Conservation (phyloP, 345 rosid species). For the Euphorbia tirucalli region DNA sequence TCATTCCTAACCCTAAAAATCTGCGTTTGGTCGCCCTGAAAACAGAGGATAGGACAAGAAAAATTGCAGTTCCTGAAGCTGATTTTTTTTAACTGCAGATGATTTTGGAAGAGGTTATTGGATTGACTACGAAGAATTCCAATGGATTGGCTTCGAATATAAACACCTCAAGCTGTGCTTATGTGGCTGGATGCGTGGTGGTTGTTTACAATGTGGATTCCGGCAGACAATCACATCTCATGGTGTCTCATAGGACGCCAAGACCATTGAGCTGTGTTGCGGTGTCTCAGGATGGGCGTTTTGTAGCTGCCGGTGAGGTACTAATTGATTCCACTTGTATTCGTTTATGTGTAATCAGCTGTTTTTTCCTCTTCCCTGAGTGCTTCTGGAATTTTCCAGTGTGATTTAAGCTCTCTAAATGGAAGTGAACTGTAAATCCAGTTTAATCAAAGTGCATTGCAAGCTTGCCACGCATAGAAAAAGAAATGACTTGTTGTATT, state of each 20-base stretch:
- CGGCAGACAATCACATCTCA: constrained; percentile 56
- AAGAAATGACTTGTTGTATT: background rate
- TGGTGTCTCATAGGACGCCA: constrained; percentile 59
- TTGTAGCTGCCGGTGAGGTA: constrained; percentile 80
- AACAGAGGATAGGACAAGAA: background rate
- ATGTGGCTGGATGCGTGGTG: constrained; percentile 77
- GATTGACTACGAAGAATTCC: constrained; percentile 58
- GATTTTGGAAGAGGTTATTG: constrained; percentile 58
- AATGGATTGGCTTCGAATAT: constrained; percentile 62
- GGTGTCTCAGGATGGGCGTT: constrained; percentile 56
- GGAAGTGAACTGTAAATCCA: background rate
- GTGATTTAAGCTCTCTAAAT: background rate
- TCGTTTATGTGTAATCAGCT: background rate
- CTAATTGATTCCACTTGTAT: background rate
- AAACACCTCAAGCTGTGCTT: constrained; percentile 44
- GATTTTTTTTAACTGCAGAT: constrained; percentile 38
- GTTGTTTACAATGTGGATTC: constrained; percentile 57
- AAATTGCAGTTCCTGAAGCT: background rate
- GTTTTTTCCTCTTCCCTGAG: background rate
- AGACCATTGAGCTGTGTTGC: constrained; percentile 66
- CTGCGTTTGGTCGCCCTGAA: background rate
- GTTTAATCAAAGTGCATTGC: background rate
- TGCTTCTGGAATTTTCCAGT: background rate
- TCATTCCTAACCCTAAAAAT: background rate
- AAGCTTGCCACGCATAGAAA: background rate